phyloP scores from a whole-genome alignment of 2,329 filamentous ascomycete genomes.

The Aspergillus sp. region DNA sequence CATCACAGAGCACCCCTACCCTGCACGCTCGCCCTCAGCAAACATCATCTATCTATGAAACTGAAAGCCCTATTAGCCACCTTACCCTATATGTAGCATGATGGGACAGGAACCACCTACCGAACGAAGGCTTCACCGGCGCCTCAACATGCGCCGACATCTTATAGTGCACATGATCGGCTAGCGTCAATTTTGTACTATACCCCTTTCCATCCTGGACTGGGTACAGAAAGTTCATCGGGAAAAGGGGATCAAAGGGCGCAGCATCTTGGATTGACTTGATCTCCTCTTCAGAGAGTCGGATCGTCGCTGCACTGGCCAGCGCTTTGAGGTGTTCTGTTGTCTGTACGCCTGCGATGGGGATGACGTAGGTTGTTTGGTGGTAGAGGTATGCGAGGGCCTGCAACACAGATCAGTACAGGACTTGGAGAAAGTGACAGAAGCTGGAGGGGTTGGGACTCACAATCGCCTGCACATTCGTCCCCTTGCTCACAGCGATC shows the following conservation, averaged over 20 bases:
- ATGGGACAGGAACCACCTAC: background rate
- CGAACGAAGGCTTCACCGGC: background rate
- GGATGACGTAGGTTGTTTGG: constrained; percentile 14
- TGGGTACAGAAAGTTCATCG: constrained; percentile 4
- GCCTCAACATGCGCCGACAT: constrained; percentile 4
- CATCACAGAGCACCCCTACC: no score
- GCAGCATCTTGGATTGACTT: background rate
- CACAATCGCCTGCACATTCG: constrained; percentile 14
- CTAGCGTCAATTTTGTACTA: constrained; percentile 1
- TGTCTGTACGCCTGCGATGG: constrained; percentile 13
- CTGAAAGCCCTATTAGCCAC: no score
- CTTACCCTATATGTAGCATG: no score
- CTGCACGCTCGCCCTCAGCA: no score
- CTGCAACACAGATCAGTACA: background rate
- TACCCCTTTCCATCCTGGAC: constrained; percentile 2
- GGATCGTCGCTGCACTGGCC: background rate
- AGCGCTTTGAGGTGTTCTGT: constrained; percentile 7
- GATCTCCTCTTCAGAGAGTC: background rate
- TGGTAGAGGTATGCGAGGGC: constrained; percentile 10
- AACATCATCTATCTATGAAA: no score
- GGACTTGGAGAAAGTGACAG: background rate
- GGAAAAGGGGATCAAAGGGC: constrained; percentile 2
- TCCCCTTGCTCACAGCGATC: constrained; percentile 8
- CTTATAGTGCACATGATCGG: background rate
- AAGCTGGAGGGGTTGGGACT: background rate